A percentile compares a stretch with the other conserved stretches of the same genome.
These are phyloP conservation scores for Biscutella laevigata DNA, from an alignment of 441 rosid genomes.

Conservation along the genomic window DNA sequence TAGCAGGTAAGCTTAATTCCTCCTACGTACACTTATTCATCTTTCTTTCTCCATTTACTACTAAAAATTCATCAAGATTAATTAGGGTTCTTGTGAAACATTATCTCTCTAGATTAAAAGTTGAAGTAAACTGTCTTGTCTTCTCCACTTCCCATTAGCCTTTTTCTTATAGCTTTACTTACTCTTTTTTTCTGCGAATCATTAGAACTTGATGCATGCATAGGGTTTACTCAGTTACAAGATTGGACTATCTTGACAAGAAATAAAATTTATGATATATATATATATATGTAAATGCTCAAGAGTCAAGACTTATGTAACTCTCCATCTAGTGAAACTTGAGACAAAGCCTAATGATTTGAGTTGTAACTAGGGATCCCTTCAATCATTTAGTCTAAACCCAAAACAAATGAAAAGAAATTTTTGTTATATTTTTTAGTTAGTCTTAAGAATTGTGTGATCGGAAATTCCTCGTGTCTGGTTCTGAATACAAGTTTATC, in stretches of 20 bases:
- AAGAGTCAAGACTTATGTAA: slow-evolving; percentile 12
- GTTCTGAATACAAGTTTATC: too few relatives aligned
- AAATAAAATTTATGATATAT: background rate
- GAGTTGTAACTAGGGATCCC: slow-evolving; percentile 11
- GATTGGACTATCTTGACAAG: too few relatives aligned
- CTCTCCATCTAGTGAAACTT: slow-evolving; percentile 14
- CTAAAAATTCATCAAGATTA: background rate
- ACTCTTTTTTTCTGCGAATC: slow-evolving; percentile 18
- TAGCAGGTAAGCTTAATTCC: slow-evolving; percentile 40
- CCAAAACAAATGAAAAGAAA: background rate
- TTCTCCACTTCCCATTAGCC: slow-evolving; percentile 16
- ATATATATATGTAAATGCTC: background rate
- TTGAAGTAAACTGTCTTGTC: slow-evolving; percentile 18
- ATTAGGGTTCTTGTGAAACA: slow-evolving; percentile 11
- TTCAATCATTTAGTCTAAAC: background rate
- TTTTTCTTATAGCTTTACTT: background rate
- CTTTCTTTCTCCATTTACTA: background rate
- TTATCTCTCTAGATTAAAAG: slow-evolving; percentile 1
- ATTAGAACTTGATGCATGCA: slow-evolving; percentile 12
- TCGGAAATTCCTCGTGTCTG: too few relatives aligned
- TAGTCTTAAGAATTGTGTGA: background rate
- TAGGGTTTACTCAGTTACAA: too few relatives aligned
- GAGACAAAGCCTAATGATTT: slow-evolving; percentile 13
- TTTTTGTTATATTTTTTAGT: background rate
- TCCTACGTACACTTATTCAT: background rate